A percentile compares a stretch with the other conserved stretches of the same genome.
Conservation (phyloP, 129 eudicot genomes). For the Calendula officinalis region DNA sequence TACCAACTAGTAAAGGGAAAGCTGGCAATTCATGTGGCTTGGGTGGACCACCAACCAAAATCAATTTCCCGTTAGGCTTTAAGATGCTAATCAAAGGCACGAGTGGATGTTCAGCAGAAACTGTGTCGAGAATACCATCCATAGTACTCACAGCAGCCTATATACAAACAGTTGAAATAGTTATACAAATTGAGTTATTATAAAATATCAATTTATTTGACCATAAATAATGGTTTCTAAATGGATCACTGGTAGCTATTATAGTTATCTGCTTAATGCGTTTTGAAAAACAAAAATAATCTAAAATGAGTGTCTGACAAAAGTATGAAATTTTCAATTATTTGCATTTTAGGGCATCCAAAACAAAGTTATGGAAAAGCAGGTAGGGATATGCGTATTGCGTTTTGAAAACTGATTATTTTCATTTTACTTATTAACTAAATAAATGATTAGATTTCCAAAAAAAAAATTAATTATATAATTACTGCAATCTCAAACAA, state of each 20-base stretch:
- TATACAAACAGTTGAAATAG: constrained; percentile 6
- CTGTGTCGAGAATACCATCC: constrained; percentile 42
- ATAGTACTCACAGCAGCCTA: constrained; percentile 24
- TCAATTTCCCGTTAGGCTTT: constrained; percentile 71
- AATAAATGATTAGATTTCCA: too few relatives aligned
- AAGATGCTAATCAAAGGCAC: constrained; percentile 50
- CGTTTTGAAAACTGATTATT: too few relatives aligned
- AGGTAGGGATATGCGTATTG: too few relatives aligned
- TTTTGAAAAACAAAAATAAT: too few relatives aligned
- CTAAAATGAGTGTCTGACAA: too few relatives aligned
- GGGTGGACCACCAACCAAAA: constrained; percentile 85
- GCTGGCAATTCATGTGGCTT: constrained; percentile 79
- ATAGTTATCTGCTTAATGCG: too few relatives aligned
- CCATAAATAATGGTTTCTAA: background rate
- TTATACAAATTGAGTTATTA: background rate
- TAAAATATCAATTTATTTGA: background rate
- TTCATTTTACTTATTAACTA: too few relatives aligned
- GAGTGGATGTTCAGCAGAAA: constrained; percentile 37
- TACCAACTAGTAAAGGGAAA: constrained; percentile 76
- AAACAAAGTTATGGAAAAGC: too few relatives aligned
- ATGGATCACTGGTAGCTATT: background rate
- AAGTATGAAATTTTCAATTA: too few relatives aligned
- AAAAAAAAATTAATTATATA: too few relatives aligned
- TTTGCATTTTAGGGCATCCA: too few relatives aligned
- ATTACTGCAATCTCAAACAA: too few relatives aligned